phyloP scores from a whole-genome alignment of 805 yeast species.

The Monosporozyma siamensis region DNA sequence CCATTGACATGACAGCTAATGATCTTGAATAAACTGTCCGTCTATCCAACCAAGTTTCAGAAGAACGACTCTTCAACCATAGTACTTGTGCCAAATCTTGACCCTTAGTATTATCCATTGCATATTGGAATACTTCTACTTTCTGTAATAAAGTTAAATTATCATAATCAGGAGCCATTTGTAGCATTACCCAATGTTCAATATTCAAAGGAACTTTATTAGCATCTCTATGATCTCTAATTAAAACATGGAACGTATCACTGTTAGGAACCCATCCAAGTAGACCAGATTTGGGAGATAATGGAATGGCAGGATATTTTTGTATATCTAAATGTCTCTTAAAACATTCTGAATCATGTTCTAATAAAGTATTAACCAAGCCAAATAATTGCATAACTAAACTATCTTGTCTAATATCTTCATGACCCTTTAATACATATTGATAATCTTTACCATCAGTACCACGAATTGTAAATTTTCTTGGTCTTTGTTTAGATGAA shows the following conservation, averaged over 20 bases:
- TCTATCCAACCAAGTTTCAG: constrained; percentile 96
- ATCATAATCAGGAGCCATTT: constrained; percentile 95
- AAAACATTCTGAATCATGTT: constrained; percentile 90
- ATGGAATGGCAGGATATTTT: constrained; percentile 85
- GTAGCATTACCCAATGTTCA: constrained; percentile 91
- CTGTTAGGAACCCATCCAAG: constrained; percentile 97
- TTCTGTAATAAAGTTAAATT: constrained; percentile 80
- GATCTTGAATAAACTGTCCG: constrained; percentile 94
- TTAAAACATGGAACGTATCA: constrained; percentile 90
- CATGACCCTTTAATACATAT: constrained; percentile 85
- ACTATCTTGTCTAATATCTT: constrained; percentile 94
- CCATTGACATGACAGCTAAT: constrained; percentile 97
- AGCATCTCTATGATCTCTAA: constrained; percentile 86
- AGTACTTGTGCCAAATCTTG: constrained; percentile 91
- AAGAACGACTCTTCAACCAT: constrained; percentile 92
- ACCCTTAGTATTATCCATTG: constrained; percentile 89
- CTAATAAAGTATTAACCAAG: constrained; percentile 78
- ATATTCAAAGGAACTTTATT: constrained; percentile 82
- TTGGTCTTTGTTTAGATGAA: constrained; percentile 92
- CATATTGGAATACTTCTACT: constrained; percentile 93
- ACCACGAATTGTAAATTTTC: constrained; percentile 70
- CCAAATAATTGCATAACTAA: constrained; percentile 97
- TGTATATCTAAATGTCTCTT: constrained; percentile 91
- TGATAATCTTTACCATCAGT: constrained; percentile 88
- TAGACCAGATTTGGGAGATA: constrained; percentile 94